Evolutionary conservation across 2,329 filamentous ascomycete species (phyloP), one percentile per base, ranked within the genome.

Genomic region (Sarocladium strictum): DNA sequence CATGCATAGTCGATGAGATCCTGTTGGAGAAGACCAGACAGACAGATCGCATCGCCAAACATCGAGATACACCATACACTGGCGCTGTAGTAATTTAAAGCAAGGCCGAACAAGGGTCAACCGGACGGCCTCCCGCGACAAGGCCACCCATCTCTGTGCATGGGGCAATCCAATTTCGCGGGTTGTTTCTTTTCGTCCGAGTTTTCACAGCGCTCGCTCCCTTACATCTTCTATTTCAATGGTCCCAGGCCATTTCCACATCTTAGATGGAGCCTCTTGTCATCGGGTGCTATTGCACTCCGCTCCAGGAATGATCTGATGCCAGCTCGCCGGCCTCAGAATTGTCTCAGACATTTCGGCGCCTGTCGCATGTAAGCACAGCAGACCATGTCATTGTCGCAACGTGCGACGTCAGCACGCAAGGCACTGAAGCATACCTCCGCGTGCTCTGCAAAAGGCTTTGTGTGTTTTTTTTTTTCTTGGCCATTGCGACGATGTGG

Each of bases 131-230:
- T 49, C 24, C 43, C 43, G 43, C 43, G 43, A 49, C 43, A 27
- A 49, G 43, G 43, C 12, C 26, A 3, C 43, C 43, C 6, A 32
- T 29, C 23, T 23, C 24, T 27, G 10, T 27, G 32, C 23, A 27
- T 49, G 43, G 43, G 43, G 43, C 43, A 29, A 17, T 29, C 26
- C 43, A 49, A 49, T 49, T 49, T 49, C 26, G 43, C 43, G 43
- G 43, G 26, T 49, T 24, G 43, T 27, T 45, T 12, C 9, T 49
- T 29, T 32, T 49, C 43, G 43, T 32, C n/a, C 43, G 40, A 49
- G 26, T 49, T 49, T 49, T 49, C 43, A 32, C 26, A 17, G 40
- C 11, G 6, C 43, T 49, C 11, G 6, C 43, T 49, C 17, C 43
- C 43, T 49, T 49, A 14, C 43, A 32, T 32, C 14, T 12, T 5